Base-by-base conservation (phyloP, 1,284 basidiomycete species). In the Mycena citricolor region DNA sequence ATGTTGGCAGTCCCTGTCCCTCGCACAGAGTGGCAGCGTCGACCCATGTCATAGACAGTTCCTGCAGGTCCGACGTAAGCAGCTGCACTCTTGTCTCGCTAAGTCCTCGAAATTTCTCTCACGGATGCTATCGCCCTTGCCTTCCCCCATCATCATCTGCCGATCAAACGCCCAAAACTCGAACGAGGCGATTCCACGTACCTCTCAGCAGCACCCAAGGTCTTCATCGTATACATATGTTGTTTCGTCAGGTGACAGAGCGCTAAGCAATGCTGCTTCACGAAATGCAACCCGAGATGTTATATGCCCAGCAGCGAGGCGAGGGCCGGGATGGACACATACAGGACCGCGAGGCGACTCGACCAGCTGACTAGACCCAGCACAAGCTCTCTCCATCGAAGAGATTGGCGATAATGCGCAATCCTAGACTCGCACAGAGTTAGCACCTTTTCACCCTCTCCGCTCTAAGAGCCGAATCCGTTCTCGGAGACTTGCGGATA, bases 91-190 rank as follows among this genome's bases (percentile, higher is more conserved):
- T 39, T 39, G 31, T 55, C 55, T 16, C 56, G 58, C 32, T 60
- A 52, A 19, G 60, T n/a, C n/a, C n/a, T n/a, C 58, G 1, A 65
- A 51, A 8, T 60, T 61, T 32, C 61, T 56, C 8, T 68, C 68
- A 4, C 75, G 66, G 28, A 62, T 60, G 12, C 69, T 62, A 8
- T 70, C 62, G 3, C 57, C 65, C 2, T 61, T 61, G 17, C 64
- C 64, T 56, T 76, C 73, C 26, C 60, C n/a, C n/a, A n/a, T n/a
- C n/a, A 76, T 55, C 48, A 67, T 71, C 22, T 69, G 63, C 14
- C 65, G 60, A 56, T 77, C 76, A 47, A 78, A 71, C 7, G 66
- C 72, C 21, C 71, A 69, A 3, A 78, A 64, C 54, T 77, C 74
- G 47, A 73, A 77, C 20, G 77, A 55, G 8, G 74, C 74, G 14